Evolutionary conservation across 495 filamentous ascomycete genomes (phyloP).

Genomic region (Pyrenula massariospora): DNA sequence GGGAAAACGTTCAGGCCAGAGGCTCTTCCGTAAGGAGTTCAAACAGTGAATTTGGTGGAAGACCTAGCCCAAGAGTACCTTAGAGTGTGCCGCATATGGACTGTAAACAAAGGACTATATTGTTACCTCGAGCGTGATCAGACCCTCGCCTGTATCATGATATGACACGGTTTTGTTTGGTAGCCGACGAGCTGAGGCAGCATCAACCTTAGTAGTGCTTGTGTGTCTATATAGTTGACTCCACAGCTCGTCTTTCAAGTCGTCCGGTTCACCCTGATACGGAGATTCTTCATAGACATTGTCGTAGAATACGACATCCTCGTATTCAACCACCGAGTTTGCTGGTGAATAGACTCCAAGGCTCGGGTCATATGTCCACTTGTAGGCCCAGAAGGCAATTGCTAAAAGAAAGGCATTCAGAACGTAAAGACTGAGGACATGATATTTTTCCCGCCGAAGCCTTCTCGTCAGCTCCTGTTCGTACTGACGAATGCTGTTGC

Average conservation of each 20-base stretch:
- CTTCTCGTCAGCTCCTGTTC: neutral
- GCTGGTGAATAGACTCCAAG: neutral
- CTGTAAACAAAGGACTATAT: neutral
- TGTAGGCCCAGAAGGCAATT: neutral
- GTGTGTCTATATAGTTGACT: neutral
- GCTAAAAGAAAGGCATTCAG: neutral
- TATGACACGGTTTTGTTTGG: neutral
- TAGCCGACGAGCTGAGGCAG: neutral
- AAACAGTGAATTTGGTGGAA: slow-evolving; percentile 75
- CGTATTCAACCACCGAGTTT: neutral
- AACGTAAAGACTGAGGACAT: neutral
- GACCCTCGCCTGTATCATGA: neutral
- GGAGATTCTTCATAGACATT: neutral
- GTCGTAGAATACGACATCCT: neutral
- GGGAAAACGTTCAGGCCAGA: neutral
- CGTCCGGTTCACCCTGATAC: neutral
- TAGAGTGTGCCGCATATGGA: neutral
- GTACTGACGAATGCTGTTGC: neutral
- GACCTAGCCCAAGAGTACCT: slow-evolving; percentile 56
- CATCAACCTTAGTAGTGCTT: neutral
- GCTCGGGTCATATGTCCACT: neutral
- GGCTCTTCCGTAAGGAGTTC: neutral
- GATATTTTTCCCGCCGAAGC: neutral
- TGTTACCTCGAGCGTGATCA: neutral
- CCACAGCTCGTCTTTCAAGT: neutral